A percentile compares a stretch with the other conserved stretches of the same genome.
phyloP scores from a whole-genome alignment of 495 filamentous ascomycete genomes.

The Beverwykella pulmonaria region DNA sequence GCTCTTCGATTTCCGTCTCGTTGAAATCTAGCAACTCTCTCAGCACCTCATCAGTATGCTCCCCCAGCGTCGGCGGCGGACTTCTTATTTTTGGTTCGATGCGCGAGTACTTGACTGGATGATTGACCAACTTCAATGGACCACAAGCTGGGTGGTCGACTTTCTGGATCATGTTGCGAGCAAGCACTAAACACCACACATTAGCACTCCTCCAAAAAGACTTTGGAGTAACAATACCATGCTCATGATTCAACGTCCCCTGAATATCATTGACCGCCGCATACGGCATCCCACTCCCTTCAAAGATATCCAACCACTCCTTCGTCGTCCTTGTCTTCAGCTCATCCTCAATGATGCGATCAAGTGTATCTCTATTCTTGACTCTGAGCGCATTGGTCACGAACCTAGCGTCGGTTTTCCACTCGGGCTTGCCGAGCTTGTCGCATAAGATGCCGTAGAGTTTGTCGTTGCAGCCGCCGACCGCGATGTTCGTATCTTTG shows the following conservation, averaged over 20 bases:
- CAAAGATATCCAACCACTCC: slow-evolving; percentile 43
- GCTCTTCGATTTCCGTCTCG: slow-evolving; percentile 34
- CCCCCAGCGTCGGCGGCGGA: slow-evolving; percentile 42
- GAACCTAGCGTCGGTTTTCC: slow-evolving; percentile 41
- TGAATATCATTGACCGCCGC: slow-evolving; percentile 45
- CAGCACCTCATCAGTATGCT: slow-evolving; percentile 44
- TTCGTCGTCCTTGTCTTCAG: slow-evolving; percentile 42
- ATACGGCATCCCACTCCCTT: slow-evolving; percentile 44
- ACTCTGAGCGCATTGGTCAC: slow-evolving; percentile 42
- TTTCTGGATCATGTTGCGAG: slow-evolving; percentile 42
- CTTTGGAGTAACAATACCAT: slow-evolving; percentile 18
- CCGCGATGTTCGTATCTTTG: slow-evolving; percentile 41
- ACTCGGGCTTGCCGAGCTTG: slow-evolving; percentile 35
- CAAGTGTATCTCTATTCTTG: slow-evolving; percentile 41
- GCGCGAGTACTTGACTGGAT: slow-evolving; percentile 44
- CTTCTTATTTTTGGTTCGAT: slow-evolving; percentile 37
- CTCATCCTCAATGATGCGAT: slow-evolving; percentile 41
- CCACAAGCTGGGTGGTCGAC: slow-evolving; percentile 40
- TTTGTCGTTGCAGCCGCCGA: slow-evolving; percentile 47
- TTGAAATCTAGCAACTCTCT: slow-evolving; percentile 39
- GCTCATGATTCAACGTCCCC: slow-evolving; percentile 44
- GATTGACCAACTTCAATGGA: slow-evolving; percentile 40
- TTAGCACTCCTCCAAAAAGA: not conserved
- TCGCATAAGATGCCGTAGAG: slow-evolving; percentile 43
- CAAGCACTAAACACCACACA: slow-evolving; percentile 18